Percentiles rank a stretch among this genome's conserved stretches.
These are phyloP conservation scores for Acorus calamus DNA, from an alignment of 106 monocot species.

Conservation along the genomic window DNA sequence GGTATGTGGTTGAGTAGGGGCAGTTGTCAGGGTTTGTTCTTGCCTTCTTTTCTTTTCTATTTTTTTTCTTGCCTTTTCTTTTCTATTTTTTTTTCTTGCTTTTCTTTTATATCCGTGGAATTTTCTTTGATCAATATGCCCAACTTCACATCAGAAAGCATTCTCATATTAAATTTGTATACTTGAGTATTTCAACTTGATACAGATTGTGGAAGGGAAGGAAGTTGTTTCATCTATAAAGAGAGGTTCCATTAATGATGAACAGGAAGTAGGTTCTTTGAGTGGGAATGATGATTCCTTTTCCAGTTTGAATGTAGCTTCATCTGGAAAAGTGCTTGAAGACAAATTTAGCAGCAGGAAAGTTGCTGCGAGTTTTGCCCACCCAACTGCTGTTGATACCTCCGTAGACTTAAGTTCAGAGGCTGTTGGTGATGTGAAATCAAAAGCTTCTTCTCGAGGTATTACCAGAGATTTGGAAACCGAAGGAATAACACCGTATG, in stretches of 20 bases:
- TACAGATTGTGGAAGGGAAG: constrained; percentile 46
- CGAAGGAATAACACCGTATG: constrained; percentile 2
- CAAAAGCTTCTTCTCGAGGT: not conserved
- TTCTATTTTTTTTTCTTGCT: no score
- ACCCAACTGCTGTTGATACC: constrained; percentile 10
- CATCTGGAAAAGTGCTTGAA: constrained; percentile 7
- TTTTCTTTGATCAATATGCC: no score
- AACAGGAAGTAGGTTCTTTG: constrained; percentile 9
- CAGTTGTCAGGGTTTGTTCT: no score
- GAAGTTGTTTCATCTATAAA: constrained; percentile 30
- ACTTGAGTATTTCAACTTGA: not conserved
- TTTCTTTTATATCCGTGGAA: no score
- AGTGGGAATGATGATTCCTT: constrained; percentile 10
- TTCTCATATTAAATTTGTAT: no score
- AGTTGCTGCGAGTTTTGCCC: constrained; percentile 3
- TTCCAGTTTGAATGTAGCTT: not conserved
- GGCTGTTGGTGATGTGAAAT: no score
- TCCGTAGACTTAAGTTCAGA: no score
- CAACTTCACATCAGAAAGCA: no score
- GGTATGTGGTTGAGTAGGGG: no score
- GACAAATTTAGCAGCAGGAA: not conserved
- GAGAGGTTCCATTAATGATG: constrained; percentile 3
- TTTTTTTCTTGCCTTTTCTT: no score
- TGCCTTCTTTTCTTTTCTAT: no score
- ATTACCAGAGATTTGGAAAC: constrained; percentile 1